Percentiles rank a stretch among this genome's conserved stretches.
phyloP scores from a whole-genome alignment of 1,284 basidiomycete species.

The Serendipita sp. region DNA sequence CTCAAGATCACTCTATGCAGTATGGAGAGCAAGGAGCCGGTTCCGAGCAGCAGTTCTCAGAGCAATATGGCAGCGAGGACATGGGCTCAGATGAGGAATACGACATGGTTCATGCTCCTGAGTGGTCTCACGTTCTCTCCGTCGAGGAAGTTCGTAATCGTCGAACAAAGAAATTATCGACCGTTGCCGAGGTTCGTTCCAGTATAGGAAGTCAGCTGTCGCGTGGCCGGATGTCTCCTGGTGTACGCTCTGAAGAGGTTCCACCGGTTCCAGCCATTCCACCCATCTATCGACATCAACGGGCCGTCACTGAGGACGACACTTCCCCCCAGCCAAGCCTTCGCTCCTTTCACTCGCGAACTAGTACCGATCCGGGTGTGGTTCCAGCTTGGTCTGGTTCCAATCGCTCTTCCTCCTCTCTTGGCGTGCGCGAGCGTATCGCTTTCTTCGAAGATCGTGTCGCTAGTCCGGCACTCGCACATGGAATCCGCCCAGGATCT shows the following conservation, averaged over 20 bases:
- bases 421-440: background rate
- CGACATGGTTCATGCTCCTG: background rate
- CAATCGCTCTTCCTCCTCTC: background rate
- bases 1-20: background rate
- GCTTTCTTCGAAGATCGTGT: background rate
- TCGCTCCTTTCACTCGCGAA: slow-evolving; percentile 1
- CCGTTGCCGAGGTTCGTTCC: background rate
- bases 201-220: background rate
- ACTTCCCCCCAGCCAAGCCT: background rate
- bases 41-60: background rate
- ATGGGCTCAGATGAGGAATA: background rate
- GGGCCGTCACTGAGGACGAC: background rate
- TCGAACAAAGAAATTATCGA: background rate
- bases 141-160: background rate
- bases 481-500: background rate
- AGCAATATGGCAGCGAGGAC: background rate
- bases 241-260: background rate
- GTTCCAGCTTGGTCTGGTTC: background rate
- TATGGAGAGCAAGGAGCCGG: background rate
- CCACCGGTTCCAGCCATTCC: slow-evolving; percentile 1
- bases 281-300: background rate
- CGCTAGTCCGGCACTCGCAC: background rate
- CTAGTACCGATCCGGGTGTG: background rate
- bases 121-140: background rate
- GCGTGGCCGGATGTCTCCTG: background rate